Percentiles rank a stretch among this genome's conserved stretches.
These are phyloP conservation scores for Cryptomeria japonica DNA, from an alignment of 75 land plant genomes.

Conservation along the genomic window DNA sequence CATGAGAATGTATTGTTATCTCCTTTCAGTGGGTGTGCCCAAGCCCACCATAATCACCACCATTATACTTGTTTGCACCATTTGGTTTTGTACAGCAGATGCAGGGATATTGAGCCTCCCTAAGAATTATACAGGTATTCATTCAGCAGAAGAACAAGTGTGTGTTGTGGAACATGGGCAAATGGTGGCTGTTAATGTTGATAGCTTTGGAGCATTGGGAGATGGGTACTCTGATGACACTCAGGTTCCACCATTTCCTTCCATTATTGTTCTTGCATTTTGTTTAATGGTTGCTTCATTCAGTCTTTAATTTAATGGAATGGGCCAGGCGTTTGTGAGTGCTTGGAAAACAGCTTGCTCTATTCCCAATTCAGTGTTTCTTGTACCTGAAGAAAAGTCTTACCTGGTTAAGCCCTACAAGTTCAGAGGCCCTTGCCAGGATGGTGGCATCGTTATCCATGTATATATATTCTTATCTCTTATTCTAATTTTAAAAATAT, in stretches of 20 bases:
- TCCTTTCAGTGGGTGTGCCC: too few relatives aligned
- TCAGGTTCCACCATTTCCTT: slow-evolving; percentile 26
- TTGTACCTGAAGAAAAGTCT: slow-evolving; percentile 47
- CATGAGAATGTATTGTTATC: too few relatives aligned
- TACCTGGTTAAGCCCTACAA: slow-evolving; percentile 55
- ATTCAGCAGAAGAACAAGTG: too few relatives aligned
- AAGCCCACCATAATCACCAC: too few relatives aligned
- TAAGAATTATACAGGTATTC: too few relatives aligned
- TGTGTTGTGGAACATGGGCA: background rate
- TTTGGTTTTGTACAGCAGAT: too few relatives aligned
- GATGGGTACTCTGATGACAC: slow-evolving; percentile 62
- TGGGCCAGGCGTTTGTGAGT: slow-evolving; percentile 50
- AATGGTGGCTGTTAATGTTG: slow-evolving; percentile 40
- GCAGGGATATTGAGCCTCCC: too few relatives aligned
- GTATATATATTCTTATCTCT: slow-evolving; percentile 13
- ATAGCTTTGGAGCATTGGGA: slow-evolving; percentile 57
- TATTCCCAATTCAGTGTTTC: slow-evolving; percentile 43
- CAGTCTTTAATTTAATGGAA: background rate
- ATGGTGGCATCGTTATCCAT: slow-evolving; percentile 41
- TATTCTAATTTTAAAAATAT: too few relatives aligned
- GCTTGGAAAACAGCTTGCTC: slow-evolving; percentile 72
- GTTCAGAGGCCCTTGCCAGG: slow-evolving; percentile 68
- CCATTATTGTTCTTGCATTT: background rate
- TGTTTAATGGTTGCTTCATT: background rate
- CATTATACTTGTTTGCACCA: too few relatives aligned